Evolutionary conservation across 768 basidiomycete genomes (phyloP).

Genomic region (Cubamyces sp.): DNA sequence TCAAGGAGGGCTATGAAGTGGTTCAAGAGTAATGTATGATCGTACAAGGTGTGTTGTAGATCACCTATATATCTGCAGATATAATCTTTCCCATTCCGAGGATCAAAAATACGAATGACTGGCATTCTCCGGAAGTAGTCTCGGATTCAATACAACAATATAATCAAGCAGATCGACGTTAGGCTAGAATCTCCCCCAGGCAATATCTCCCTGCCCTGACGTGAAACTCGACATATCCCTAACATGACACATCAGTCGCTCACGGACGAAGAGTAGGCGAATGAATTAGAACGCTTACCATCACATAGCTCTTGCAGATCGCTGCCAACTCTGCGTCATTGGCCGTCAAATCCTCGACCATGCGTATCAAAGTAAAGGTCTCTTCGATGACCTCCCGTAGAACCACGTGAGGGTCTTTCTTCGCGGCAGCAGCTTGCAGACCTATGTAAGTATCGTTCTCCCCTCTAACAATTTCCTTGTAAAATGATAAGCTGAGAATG

Average conservation of each 20-base stretch:
- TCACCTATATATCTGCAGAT: neutral
- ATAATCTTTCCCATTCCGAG: neutral
- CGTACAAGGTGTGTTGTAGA: neutral
- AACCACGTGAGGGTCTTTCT: neutral
- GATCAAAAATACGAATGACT: too few relatives aligned
- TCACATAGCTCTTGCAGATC: neutral
- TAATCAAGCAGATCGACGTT: neutral
- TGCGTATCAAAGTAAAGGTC: neutral
- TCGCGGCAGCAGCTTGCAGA: slow-evolving; percentile 8
- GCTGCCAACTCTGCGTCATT: neutral
- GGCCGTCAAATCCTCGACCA: neutral
- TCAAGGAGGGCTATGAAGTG: slow-evolving; percentile 57
- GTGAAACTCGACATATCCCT: slow-evolving; percentile 11
- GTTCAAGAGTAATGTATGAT: slow-evolving; percentile 54
- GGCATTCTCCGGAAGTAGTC: neutral
- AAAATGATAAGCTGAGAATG: slow-evolving; percentile 18
- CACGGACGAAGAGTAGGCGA: neutral
- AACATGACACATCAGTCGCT: neutral
- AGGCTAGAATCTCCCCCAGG: neutral
- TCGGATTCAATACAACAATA: too few relatives aligned
- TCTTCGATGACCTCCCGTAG: slow-evolving; percentile 16
- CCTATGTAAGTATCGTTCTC: slow-evolving; percentile 23
- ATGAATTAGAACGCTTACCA: neutral
- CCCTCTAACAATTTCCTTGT: slow-evolving; percentile 21
- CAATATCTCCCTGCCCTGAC: neutral